Evolutionary conservation across 768 basidiomycete species (phyloP).

Genomic region (Suillus sp.): DNA sequence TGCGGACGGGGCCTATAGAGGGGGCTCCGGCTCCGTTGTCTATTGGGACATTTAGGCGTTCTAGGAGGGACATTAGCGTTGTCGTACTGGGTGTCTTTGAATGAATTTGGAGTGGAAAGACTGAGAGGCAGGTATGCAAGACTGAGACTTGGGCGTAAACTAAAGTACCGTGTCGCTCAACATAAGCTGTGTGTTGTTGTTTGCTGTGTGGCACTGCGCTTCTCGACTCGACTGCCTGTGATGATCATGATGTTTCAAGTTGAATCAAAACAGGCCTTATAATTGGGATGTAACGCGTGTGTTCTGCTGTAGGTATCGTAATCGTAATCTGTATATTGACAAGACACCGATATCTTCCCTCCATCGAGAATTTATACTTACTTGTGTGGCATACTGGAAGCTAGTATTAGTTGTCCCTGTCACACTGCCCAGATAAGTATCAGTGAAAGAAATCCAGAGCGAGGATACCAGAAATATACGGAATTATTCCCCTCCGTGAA

Average conservation of each 20-base stretch:
- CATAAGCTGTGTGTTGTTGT: slow-evolving; percentile 26
- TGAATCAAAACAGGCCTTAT: not conserved
- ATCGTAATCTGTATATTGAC: not conserved
- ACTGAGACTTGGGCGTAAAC: not conserved
- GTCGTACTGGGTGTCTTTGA: not conserved
- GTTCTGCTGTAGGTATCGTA: not conserved
- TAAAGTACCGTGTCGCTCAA: slow-evolving; percentile 1
- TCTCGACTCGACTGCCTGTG: not conserved
- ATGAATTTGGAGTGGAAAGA: not conserved
- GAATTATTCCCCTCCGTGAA: no score
- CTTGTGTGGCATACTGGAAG: not conserved
- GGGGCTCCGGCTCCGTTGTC: slow-evolving; percentile 20
- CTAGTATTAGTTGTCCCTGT: no score
- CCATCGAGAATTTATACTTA: not conserved
- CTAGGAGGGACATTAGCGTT: slow-evolving; percentile 30
- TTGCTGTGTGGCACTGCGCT: slow-evolving; percentile 29
- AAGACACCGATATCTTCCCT: not conserved
- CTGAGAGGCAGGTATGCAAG: slow-evolving; percentile 1
- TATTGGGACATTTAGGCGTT: slow-evolving; percentile 29
- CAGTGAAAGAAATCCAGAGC: no score
- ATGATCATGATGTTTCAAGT: not conserved
- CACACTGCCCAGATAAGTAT: no score
- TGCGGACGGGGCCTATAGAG: slow-evolving; percentile 29
- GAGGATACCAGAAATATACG: no score
- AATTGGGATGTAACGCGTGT: not conserved